A percentile compares a stretch with the other conserved stretches of the same genome.
These are phyloP conservation scores for Marasmius fiardii DNA, from an alignment of 1,284 basidiomycete species.

Conservation along the genomic window DNA sequence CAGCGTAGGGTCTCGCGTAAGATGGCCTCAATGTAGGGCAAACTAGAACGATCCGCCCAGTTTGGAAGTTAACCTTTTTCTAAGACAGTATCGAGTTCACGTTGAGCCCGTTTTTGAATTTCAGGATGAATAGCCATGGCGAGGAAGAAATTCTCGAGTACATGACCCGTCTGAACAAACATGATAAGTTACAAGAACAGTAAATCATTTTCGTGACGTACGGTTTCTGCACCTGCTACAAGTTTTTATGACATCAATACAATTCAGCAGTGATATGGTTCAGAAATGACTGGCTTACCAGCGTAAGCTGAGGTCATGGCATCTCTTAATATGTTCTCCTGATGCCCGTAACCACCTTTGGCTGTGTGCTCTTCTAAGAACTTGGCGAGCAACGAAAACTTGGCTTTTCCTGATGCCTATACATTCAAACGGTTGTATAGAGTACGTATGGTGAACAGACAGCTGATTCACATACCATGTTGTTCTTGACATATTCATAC, in stretches of 20 bases:
- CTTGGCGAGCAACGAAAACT: neutral
- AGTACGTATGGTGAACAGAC: neutral
- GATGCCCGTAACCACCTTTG: neutral
- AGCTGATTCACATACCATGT: neutral
- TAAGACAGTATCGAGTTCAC: conserved; percentile 7
- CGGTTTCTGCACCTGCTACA: neutral
- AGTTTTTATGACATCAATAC: no score
- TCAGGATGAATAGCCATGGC: conserved; percentile 5
- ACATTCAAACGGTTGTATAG: no score
- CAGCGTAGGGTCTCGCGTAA: conserved; percentile 7
- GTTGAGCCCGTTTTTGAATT: conserved; percentile 3
- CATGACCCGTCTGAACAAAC: neutral
- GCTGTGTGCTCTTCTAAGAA: neutral
- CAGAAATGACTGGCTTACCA: no score
- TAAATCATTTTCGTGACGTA: neutral
- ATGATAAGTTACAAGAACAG: neutral
- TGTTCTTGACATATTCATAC: neutral
- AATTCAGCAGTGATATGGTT: no score
- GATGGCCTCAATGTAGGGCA: conserved; percentile 9
- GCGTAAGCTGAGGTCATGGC: neutral
- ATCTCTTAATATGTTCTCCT: neutral
- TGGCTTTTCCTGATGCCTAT: neutral
- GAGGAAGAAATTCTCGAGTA: conserved; percentile 1
- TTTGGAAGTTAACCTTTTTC: neutral
- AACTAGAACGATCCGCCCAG: neutral